Base-by-base conservation (phyloP, 2,329 filamentous ascomycete species). In the Hypoxylon sp. region DNA sequence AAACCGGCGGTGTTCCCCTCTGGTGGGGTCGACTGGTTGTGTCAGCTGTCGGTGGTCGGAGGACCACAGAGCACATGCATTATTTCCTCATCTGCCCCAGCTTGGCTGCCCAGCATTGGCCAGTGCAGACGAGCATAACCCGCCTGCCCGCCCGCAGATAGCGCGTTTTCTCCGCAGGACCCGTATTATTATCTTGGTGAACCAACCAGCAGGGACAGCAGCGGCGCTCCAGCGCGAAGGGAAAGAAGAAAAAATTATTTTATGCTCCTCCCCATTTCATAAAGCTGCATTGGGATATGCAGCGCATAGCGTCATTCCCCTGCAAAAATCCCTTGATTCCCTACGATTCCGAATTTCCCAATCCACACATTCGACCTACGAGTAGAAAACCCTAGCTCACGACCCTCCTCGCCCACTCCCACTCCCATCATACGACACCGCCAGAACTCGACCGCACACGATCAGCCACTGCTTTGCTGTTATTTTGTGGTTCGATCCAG, bases 61-160 rank as follows among this genome's bases (percentile, higher is more conserved):
- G 22, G 24, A 16, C 24, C 14, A 40, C 6, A 32, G 20, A 52
- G 49, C 61, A 64, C 51, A 65, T 61, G 63, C 49, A 58, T 44
- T 55, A 55, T 42, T 59, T 61, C 20, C 32, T 46, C 36, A 36
- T 65, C 30, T 58, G 38, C 36, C 51, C 36, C 48, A 52, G 22
- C 14, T 32, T 22, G 22, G n/a, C 48, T 55, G 28, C 65, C 62
- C 53, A 51, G 40, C 24, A 16, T 57, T 60, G 58, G 59, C 51
- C 60, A 68, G 65, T 30, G 6, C 20, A 3, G 36, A 63, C 68
- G 68, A 72, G 65, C 48, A 73, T 67, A 73, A 72, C 64, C 69
- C 69, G 68, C 67, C 67, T 61, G 40, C 51, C 3, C 3, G n/a
- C n/a, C n/a, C n/a, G n/a, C n/a, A 42, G 24, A 48, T 26, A 65